Base-by-base conservation (phyloP, 768 basidiomycete genomes). In the Lyophyllum semitale region DNA sequence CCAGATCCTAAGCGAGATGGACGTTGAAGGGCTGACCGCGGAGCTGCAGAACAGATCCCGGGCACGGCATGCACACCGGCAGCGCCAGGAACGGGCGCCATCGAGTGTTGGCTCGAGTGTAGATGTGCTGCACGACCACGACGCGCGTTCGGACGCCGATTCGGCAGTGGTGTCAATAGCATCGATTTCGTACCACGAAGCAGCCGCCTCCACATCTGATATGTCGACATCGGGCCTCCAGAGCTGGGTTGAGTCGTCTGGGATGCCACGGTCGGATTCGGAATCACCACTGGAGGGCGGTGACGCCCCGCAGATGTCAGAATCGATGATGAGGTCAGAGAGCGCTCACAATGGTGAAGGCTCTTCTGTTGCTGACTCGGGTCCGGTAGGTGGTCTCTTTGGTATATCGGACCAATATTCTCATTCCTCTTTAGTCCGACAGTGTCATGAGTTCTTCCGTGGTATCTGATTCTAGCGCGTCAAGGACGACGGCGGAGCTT, bases 401-500 rank as follows among this genome's bases (percentile, higher is more conserved):
- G 2, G 17, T 33, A 9, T 29, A n/a, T n/a, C n/a, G n/a, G n/a
- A n/a, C n/a, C 18, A 37, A 3, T 25, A 17, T 1, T 23, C 30
- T 7, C 26, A 35, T 22, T 3, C 25, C 43, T 13, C 25, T 22
- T 5, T 42, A 77, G 72, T 68, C 75, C 12, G 71, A 74, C 27
- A 74, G 75, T 53, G 48, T 64, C 20, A 62, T 60, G 33, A 73
- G 72, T 22, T 65, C 70, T 4, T 71, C 69, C 8, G 55, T 68
- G 3, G 40, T 60, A 3, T 69, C 73, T 2, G 70, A 71, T 9
- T 57, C 66, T 13, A 63, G 65, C 15, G 71, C 73, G 23, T 76
- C 71, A 32, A 72, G 81, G 57, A 85, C 82, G n/a, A 94, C 88
- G 67, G 83, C 81, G 1, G 88, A 95, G 63, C 75, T 98, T 7